Evolutionary conservation across 495 filamentous ascomycete genomes (phyloP), one percentile per base, ranked within the genome.

Genomic region (Daldinia loculata): DNA sequence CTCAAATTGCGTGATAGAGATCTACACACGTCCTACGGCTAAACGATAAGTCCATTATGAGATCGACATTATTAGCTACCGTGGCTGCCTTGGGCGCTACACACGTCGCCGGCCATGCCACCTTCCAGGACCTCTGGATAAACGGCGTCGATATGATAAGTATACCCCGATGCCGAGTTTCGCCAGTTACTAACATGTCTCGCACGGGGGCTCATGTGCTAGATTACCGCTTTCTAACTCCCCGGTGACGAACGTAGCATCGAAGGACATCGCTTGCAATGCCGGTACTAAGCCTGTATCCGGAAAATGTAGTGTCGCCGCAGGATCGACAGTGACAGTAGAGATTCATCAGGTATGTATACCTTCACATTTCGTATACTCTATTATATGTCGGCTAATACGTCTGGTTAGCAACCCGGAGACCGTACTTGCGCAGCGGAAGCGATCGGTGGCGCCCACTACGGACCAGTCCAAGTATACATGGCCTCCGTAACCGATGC

Each of bases 61-160:
- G 84, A 79, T 79, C 76, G 11, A 72, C 76, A 53, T 51, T 73
- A 17, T 17, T 77, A 57, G 72, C 76, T 59, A 69, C 76, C 59
- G 63, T 73, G 12, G 70, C 77, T 12, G 75, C 78, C 36, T 70
- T 84, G 8, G 71, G 71, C 26, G 77, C 76, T 27, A 74, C 74
- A 9, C 59, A 80, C 22, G 80, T 76, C 39, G 75, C 81, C 15
- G 81, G 80, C 39, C 84, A 87, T 60, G 81, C 84, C 32, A 84
- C 78, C 52, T 87, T 85, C 78, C 84, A 87, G 60, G 74, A 84
- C 48, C 79, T 87, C 60, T 86, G 83, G 82, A 74, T 86, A 12
- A 75, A 85, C 51, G 83, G 81, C 11, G 77, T 79, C 7, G 84
- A 87, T 67, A 80, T 79, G 78, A 82, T 82, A 81, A 74, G 80